Evolutionary conservation across 306 rosid species (phyloP), one percentile per base, ranked within the genome.

Genomic region (Oemleria cerasiformis): DNA sequence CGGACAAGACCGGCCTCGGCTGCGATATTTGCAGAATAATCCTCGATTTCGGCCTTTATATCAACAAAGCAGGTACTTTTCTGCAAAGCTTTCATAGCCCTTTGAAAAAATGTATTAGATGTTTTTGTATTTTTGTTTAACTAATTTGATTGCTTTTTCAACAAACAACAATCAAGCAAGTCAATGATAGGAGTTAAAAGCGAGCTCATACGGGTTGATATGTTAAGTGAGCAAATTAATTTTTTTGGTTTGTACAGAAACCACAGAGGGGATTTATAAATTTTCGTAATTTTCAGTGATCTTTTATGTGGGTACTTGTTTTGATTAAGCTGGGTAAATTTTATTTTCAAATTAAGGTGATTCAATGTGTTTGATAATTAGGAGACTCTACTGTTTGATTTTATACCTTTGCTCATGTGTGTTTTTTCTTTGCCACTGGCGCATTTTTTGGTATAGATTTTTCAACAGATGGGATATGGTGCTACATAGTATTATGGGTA

Each of bases 391-490:
- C 2, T 25, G 30, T 25, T 21, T 40, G 19, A 36, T 15, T 43
- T 68, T 20, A 19, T 72, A 17, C 69, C 40, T 68, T 11, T 20
- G 42, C 49, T 76, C 76, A 73, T 14, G 19, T 19, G 61, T 6
- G 14, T 63, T 67, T 0, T 34, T 38, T 74, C 25, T 68, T 30
- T 47, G 66, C 7, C 11, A 67, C 4, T 63, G 39, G 38, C 53
- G 19, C 65, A 69, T 77, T 69, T 40, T 8, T 57, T 39, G 23
- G n/a, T 73, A 36, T 55, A 88, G 97, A 88, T 70, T 63, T 86
- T 65, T 86, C 95, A 23, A 91, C 95, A 25, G 95, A 85, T 82
- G 92, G 97, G 21, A 72, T 80, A 72, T 91, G 97, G 97, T 91
- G 92, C 84, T 91, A 85, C 80, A n/a, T 88, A 53, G 83, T 91